Evolutionary conservation across 805 yeast genomes (phyloP).

Genomic region (Ogataea ramenticola): DNA sequence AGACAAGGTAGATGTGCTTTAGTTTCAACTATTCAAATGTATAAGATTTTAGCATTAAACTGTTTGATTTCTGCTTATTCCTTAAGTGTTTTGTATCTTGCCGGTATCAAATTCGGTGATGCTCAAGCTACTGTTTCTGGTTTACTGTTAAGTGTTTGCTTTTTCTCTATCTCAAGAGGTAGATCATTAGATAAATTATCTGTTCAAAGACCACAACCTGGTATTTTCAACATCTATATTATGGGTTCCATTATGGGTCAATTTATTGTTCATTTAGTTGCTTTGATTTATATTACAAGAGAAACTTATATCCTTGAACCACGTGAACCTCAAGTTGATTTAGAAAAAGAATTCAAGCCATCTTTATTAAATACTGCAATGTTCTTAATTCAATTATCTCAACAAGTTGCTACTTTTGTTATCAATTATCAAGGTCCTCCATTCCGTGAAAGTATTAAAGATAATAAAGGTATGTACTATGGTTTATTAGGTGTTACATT

Average conservation of each 20-base stretch:
- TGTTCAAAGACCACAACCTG: constrained; percentile 94
- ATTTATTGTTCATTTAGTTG: constrained; percentile 83
- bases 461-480: constrained; percentile 94
- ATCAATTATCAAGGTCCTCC: constrained; percentile 97
- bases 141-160: constrained; percentile 83
- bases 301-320: constrained; percentile 89
- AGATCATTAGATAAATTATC: constrained; percentile 83
- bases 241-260: constrained; percentile 98
- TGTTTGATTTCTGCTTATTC: constrained; percentile 97
- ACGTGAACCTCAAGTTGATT: constrained; percentile 81
- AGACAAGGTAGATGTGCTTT: constrained; percentile 98
- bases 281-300: constrained; percentile 74
- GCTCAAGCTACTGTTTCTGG: constrained; percentile 98
- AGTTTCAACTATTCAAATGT: constrained; percentile 97
- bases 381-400: constrained; percentile 88
- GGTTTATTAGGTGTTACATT: constrained; percentile 89
- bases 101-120: constrained; percentile 98
- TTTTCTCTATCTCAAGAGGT: constrained; percentile 91
- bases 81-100: constrained; percentile 84
- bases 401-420: constrained; percentile 95
- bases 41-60: constrained; percentile 92
- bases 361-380: constrained; percentile 93
- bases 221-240: constrained; percentile 89
- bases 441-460: constrained; percentile 82
- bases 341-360: constrained; percentile 83